phyloP scores from a whole-genome alignment of 2,329 filamentous ascomycete species.

The Penicillium capsulatum region DNA sequence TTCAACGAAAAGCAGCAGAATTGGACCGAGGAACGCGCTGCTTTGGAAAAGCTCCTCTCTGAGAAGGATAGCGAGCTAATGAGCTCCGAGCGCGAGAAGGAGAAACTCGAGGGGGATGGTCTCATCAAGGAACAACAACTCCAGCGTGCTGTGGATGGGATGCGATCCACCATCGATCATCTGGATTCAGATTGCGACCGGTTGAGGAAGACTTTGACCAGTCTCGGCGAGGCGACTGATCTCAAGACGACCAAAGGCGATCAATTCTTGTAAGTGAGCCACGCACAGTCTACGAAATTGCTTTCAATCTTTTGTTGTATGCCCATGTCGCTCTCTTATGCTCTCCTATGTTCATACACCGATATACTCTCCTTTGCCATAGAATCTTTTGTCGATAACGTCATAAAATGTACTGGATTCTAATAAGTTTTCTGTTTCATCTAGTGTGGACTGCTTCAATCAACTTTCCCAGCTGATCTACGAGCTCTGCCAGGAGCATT shows the following conservation, averaged over 20 bases:
- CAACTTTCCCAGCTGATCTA: conserved; percentile 51
- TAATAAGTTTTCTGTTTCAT: conserved; percentile 34
- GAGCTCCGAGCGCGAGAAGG: conserved; percentile 44
- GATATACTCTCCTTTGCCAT: conserved; percentile 15
- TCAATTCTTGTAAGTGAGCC: conserved; percentile 48
- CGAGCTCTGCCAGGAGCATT: conserved; percentile 50
- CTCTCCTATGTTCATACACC: conserved; percentile 7
- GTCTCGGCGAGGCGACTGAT: conserved; percentile 49
- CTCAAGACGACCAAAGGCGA: conserved; percentile 49
- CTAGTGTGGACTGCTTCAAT: conserved; percentile 51
- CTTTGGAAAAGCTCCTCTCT: conserved; percentile 37
- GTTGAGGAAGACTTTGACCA: conserved; percentile 49
- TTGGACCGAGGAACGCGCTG: conserved; percentile 33
- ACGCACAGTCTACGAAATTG: conserved; percentile 16
- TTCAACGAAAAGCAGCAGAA: conserved; percentile 30
- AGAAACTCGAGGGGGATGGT: conserved; percentile 44
- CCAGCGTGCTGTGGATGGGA: conserved; percentile 40
- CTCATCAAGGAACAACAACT: conserved; percentile 46
- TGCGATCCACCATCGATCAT: conserved; percentile 48
- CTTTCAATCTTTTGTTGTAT: conserved; percentile 15
- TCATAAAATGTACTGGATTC: conserved; percentile 41
- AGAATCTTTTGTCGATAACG: conserved; percentile 32
- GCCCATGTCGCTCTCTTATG: conserved; percentile 15
- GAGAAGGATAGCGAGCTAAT: conserved; percentile 40
- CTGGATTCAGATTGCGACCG: conserved; percentile 50